A percentile compares a stretch with the other conserved stretches of the same genome.
These are phyloP conservation scores for Paxillus ammoniavirescens DNA, from an alignment of 768 basidiomycete genomes.

Conservation along the genomic window DNA sequence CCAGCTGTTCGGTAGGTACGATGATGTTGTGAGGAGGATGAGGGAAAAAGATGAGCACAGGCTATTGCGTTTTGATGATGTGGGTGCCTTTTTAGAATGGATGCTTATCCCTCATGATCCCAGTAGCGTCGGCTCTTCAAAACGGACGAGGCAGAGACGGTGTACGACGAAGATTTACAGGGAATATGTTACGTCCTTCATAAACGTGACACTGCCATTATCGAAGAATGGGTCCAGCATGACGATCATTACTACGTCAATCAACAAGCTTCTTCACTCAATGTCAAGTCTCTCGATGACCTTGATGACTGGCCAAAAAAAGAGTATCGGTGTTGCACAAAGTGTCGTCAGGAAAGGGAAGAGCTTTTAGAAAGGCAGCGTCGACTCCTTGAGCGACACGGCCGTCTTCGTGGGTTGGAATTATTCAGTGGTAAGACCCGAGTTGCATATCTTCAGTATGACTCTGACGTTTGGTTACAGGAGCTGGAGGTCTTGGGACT, in stretches of 20 bases:
- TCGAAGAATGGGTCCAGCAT: conserved; percentile 43
- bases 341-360: conserved; percentile 38
- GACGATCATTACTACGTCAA: conserved; percentile 62
- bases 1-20: conserved; percentile 44
- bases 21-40: conserved; percentile 34
- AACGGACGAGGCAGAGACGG: conserved; percentile 27
- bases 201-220: conserved; percentile 29
- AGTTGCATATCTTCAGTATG: not conserved
- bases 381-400: conserved; percentile 34
- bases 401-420: conserved; percentile 58
- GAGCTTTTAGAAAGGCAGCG: conserved; percentile 27
- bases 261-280: conserved; percentile 23
- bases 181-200: conserved; percentile 54
- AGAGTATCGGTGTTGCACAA: conserved; percentile 37
- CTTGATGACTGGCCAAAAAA: conserved; percentile 24
- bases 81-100: conserved; percentile 17
- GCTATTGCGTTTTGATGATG: conserved; percentile 41
- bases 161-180: conserved; percentile 41
- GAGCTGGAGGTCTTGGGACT: conserved; percentile 72
- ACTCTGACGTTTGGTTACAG: conserved; percentile 31
- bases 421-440: conserved; percentile 59
- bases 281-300: conserved; percentile 19
- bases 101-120: conserved; percentile 9
- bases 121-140: conserved; percentile 40
- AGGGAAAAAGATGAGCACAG: conserved; percentile 11